Evolutionary conservation across 371 early-diverging fungal genomes (phyloP), one percentile per base, ranked within the genome.

Genomic region (Mucor irregularis): DNA sequence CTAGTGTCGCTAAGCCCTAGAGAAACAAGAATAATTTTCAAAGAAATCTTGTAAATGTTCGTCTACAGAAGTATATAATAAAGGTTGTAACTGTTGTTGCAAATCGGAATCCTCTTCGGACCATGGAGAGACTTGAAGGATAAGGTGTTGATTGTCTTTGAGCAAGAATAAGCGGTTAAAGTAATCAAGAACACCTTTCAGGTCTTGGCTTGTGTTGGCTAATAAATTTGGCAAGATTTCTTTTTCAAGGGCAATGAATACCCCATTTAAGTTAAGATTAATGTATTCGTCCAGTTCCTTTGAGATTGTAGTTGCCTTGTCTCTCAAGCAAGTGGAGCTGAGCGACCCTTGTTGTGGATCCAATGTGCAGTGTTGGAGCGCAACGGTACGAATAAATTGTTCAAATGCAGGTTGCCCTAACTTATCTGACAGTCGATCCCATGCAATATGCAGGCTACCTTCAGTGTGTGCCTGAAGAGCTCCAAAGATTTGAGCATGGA

Each of bases 401-500:
- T 67, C 72, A 16, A 75, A 44, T 17, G 72, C 66, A 43, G 64
- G 67, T 31, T 67, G 62, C 13, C 76, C 56, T 26, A 71, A 54
- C 29, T 56, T 61, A 21, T 64, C 69, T 42, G 69, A 62, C 30
- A 68, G 24, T 14, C 44, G 38, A 52, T 75, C 76, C 76, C 76
- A 75, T 30, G 62, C 70, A 7, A 65, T 37, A 10, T 72, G 76
- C 17, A 75, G 54, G 42, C 61, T 62, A 4, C 76, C 70, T 44
- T 69, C 65, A 2, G 71, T 75, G 40, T 72, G 72, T 26, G 76
- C 67, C 19, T 75, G 76, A 33, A 75, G 61, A 8, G 76, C 76
- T 11, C 70, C 72, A 50, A 62, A 64, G 22, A 75, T 71, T 42
- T 75, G 76, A 1, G 76, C 72, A 37, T 69, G 67, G 28, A 75